phyloP scores from a whole-genome alignment of 768 basidiomycete genomes.

The Crepidotus variabilis region DNA sequence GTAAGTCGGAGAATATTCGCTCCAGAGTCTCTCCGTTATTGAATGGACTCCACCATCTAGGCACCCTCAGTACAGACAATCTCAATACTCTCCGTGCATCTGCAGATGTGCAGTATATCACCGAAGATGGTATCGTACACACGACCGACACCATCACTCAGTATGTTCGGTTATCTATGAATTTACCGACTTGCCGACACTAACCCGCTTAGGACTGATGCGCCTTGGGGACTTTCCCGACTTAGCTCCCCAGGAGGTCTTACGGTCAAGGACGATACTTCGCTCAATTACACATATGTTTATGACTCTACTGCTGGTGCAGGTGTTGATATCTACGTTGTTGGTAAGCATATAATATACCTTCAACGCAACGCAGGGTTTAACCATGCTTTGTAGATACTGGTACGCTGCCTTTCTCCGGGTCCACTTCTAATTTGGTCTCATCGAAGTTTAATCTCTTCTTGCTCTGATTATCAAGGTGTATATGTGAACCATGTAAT shows the following conservation, averaged over 20 bases:
- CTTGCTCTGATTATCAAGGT: too few relatives aligned
- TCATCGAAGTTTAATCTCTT: too few relatives aligned
- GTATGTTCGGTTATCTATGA: background rate
- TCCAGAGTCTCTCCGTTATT: background rate
- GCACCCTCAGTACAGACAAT: conserved; percentile 12
- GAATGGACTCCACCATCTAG: background rate
- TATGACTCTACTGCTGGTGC: conserved; percentile 17
- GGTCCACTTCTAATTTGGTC: too few relatives aligned
- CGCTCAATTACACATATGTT: conserved; percentile 18
- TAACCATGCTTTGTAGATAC: background rate
- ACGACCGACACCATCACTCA: conserved; percentile 18
- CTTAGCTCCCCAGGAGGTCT: conserved; percentile 18
- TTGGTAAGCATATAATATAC: conserved; percentile 20
- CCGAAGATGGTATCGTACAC: conserved; percentile 24
- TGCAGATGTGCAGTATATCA: conserved; percentile 18
- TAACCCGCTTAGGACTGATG: conserved; percentile 30
- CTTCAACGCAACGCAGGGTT: too few relatives aligned
- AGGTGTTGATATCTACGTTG: conserved; percentile 36
- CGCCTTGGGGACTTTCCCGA: conserved; percentile 30
- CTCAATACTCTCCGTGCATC: conserved; percentile 18
- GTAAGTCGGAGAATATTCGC: conserved; percentile 8
- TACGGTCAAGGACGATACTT: conserved; percentile 7
- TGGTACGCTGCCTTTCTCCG: too few relatives aligned
- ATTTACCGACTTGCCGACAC: too few relatives aligned
- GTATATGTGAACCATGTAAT: too few relatives aligned